Evolutionary conservation across 345 rosid species (phyloP), one percentile per base, ranked within the genome.

Genomic region (Gossypioides kirkii): DNA sequence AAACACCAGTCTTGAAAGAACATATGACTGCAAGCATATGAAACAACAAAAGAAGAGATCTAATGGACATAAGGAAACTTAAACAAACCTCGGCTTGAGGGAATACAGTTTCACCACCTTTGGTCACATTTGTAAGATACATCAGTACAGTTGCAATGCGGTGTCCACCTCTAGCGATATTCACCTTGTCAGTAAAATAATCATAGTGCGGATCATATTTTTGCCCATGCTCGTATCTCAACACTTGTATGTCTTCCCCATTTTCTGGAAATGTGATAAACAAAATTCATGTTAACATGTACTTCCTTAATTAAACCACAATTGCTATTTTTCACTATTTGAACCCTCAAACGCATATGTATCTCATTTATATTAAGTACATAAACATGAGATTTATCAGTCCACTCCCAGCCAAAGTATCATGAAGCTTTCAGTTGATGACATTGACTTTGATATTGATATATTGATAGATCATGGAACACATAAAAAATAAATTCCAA

Each of bases 101-200:
- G 81, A 92, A 94, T 49, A 92, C 97, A 60, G 96, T 94, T 86
- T 94, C 98, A 43, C 98, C 98, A 16, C 98, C 98, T 83, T 94
- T 88, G 63, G 74, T 83, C 72, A 94, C 98, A 79, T 90, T 85
- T 60, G 90, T 79, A 23, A 94, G 96, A 87, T 94, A 94, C 98
- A 94, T 77, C 61, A 94, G 92, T 59, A 94, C 90, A 38, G 98
- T 92, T 22, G 95, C 95, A 72, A 86, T 6, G 41, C 95, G 95
- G 80, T 94, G 98, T 82, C 97, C 97, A 79, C 98, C 98, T 41
- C 95, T 91, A 12, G 86, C 98, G 61, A 92, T 90, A 70, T 94
- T 94, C 58, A 89, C 92, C 84, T 90, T 87, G 86, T 94, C 98
- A 36, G 71, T 81, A 72, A 94, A 94, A 87, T 92, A 94, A 81